A percentile compares a stretch with the other conserved stretches of the same genome.
Evolutionary conservation across 2,329 filamentous ascomycete species (phyloP).

Genomic region (Sporothrix mexicana): DNA sequence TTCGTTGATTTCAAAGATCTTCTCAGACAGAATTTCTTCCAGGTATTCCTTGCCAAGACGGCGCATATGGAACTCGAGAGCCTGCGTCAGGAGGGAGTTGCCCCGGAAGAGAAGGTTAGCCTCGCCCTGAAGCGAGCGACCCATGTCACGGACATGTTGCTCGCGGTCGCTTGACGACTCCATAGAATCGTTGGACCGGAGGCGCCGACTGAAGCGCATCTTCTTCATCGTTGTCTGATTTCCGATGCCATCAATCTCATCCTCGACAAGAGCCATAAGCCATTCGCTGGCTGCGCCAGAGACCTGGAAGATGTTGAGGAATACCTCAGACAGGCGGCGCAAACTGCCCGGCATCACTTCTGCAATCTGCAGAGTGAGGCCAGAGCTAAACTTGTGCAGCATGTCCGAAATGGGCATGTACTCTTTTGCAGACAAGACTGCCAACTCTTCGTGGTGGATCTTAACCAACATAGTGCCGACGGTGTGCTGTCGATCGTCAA

Average conservation of each 20-base stretch:
- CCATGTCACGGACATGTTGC: slow-evolving; percentile 75
- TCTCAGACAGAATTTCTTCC: slow-evolving; percentile 83
- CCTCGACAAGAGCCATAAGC: slow-evolving; percentile 91
- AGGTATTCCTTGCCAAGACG: slow-evolving; percentile 91
- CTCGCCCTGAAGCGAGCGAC: slow-evolving; percentile 80
- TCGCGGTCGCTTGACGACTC: slow-evolving; percentile 70
- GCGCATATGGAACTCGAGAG: slow-evolving; percentile 94
- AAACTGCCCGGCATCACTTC: slow-evolving; percentile 78
- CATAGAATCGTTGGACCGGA: slow-evolving; percentile 73
- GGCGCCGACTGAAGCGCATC: slow-evolving; percentile 71
- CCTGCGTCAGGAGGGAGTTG: slow-evolving; percentile 91
- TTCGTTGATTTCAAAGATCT: slow-evolving; percentile 87
- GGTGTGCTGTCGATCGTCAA: slow-evolving; percentile 75
- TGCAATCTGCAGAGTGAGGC: slow-evolving; percentile 83
- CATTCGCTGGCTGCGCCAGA: slow-evolving; percentile 84
- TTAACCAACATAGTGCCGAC: slow-evolving; percentile 86
- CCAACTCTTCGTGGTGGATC: slow-evolving; percentile 83
- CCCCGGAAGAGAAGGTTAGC: slow-evolving; percentile 94
- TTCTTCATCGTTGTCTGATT: slow-evolving; percentile 79
- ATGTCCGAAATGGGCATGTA: slow-evolving; percentile 84
- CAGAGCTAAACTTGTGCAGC: slow-evolving; percentile 81
- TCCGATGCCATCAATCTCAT: slow-evolving; percentile 92
- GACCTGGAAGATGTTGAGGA: slow-evolving; percentile 95
- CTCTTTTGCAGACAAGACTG: slow-evolving; percentile 84
- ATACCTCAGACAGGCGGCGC: slow-evolving; percentile 79